These are phyloP conservation scores for Aegilops umbellulata DNA, from an alignment of 176 grass and related monocot species.

Conservation along the genomic window DNA sequence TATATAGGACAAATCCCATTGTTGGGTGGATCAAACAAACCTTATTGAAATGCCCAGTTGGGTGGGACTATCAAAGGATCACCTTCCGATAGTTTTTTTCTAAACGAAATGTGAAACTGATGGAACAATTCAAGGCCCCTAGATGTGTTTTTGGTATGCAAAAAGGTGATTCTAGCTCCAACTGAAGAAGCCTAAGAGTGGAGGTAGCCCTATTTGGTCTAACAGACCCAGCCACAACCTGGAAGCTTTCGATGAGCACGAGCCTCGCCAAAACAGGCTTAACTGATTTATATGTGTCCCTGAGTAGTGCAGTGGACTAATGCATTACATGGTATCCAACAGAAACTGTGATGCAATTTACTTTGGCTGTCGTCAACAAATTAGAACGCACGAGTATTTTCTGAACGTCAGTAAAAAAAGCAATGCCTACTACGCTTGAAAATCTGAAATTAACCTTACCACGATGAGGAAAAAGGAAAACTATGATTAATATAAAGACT, in stretches of 20 bases:
- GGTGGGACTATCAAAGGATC: background rate
- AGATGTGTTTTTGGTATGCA: background rate
- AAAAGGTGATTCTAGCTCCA: background rate
- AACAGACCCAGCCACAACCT: background rate
- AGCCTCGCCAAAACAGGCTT: background rate
- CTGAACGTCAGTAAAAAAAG: background rate
- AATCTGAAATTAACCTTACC: constrained; percentile 20
- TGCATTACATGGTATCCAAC: background rate
- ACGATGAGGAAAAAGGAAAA: background rate
- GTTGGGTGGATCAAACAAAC: background rate
- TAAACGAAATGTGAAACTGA: background rate
- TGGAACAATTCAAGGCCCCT: background rate
- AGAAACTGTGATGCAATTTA: background rate
- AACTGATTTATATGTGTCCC: constrained; percentile 12
- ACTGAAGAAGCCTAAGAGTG: constrained; percentile 1
- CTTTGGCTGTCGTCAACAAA: background rate
- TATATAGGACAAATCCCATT: background rate
- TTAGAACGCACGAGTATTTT: background rate
- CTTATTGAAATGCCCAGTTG: background rate
- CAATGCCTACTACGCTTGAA: background rate
- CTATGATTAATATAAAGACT: background rate
- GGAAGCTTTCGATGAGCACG: background rate
- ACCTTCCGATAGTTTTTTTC: background rate
- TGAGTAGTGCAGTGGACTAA: background rate
- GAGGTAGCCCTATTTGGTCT: constrained; percentile 11